Evolutionary conservation across 108 stramenopile genomes (phyloP).

Genomic region (Nitzschia sp.): DNA sequence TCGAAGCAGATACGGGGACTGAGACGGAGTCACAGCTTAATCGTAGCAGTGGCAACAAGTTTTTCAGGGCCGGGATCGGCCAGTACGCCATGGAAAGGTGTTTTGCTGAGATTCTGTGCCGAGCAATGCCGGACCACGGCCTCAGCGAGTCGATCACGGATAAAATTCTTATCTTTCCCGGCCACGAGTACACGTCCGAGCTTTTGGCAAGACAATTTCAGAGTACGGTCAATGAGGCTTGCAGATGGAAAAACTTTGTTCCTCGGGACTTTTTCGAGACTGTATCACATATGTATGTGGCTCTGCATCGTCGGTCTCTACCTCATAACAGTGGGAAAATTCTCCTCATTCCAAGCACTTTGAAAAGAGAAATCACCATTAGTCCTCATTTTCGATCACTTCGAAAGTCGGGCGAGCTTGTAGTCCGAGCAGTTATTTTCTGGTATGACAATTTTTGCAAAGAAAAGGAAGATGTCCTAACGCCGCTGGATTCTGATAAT

Average conservation of each 20-base stretch:
- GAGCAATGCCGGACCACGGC: conserved; percentile 28
- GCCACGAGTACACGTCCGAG: conserved; percentile 84
- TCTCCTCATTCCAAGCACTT: conserved; percentile 53
- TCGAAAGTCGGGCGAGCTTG: conserved; percentile 55
- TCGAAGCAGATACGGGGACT: conserved; percentile 72
- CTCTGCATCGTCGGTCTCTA: conserved; percentile 69
- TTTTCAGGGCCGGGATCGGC: conserved; percentile 44
- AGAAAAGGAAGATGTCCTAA: conserved; percentile 1
- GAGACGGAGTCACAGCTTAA: conserved; percentile 39
- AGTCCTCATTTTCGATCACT: conserved; percentile 74
- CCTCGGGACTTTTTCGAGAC: conserved; percentile 75
- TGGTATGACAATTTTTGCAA: conserved; percentile 66
- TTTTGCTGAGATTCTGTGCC: conserved; percentile 71
- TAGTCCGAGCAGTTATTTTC: conserved; percentile 58
- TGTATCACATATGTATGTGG: conserved; percentile 73
- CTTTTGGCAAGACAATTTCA: conserved; percentile 66
- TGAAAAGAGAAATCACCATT: conserved; percentile 59
- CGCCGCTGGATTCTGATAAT: background rate
- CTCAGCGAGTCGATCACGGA: conserved; percentile 1
- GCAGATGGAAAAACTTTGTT: conserved; percentile 61
- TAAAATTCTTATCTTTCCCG: conserved; percentile 69
- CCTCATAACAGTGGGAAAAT: conserved; percentile 64
- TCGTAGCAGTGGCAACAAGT: conserved; percentile 51
- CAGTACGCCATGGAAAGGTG: conserved; percentile 72
- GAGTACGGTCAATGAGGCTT: conserved; percentile 28